Evolutionary conservation across 495 filamentous ascomycete genomes (phyloP).

Genomic region (Hypomontagnella monticulosa): DNA sequence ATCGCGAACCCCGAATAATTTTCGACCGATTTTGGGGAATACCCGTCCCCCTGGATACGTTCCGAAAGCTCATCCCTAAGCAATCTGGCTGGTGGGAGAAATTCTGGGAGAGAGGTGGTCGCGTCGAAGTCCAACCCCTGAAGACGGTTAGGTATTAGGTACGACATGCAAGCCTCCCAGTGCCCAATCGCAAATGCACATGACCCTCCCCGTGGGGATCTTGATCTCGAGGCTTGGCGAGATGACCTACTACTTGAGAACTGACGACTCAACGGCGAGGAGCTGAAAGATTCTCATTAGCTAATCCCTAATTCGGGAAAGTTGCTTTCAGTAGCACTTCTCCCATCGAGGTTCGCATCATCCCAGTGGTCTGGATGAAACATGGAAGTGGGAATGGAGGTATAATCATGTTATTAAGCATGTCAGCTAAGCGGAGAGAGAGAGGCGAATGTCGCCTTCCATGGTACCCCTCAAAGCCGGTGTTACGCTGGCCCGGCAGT

Average conservation of each 20-base stretch:
- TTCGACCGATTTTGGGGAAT: too few relatives aligned
- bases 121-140: too few relatives aligned
- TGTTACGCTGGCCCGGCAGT: constrained; percentile 27
- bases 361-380: constrained; percentile 32
- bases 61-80: too few relatives aligned
- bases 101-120: too few relatives aligned
- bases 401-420: constrained; percentile 11
- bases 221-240: constrained; percentile 35
- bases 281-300: constrained; percentile 6
- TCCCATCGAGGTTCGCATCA: constrained; percentile 14
- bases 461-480: constrained; percentile 18
- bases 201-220: constrained; percentile 30
- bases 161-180: not conserved
- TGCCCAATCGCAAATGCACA: constrained; percentile 24
- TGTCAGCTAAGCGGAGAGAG: not conserved
- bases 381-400: constrained; percentile 5
- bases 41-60: too few relatives aligned
- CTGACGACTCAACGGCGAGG: constrained; percentile 2
- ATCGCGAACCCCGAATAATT: too few relatives aligned
- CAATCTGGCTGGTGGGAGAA: too few relatives aligned
- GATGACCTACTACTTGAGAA: constrained; percentile 15
- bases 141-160: too few relatives aligned
- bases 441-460: constrained; percentile 3
- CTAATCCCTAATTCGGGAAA: constrained; percentile 9
- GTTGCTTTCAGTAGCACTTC: not conserved